These are phyloP conservation scores for Cytospora schulzeri DNA, from an alignment of 2,329 filamentous ascomycete genomes.

Conservation along the genomic window DNA sequence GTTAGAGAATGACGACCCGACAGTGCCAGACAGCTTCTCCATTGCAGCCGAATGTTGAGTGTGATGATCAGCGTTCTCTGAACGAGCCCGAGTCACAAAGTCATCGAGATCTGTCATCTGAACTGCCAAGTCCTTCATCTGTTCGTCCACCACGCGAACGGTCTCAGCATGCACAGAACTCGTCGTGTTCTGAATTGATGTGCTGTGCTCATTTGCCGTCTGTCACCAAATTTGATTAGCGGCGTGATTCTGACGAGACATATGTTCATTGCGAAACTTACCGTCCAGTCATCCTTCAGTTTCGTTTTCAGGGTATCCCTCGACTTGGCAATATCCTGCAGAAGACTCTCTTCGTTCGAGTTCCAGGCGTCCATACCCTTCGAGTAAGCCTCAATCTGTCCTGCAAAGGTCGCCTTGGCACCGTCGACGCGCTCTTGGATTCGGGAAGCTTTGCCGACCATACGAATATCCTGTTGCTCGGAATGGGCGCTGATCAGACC, in stretches of 20 bases:
- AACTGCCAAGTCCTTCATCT: slow-evolving; percentile 82
- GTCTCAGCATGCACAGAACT: slow-evolving; percentile 90
- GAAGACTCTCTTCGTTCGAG: slow-evolving; percentile 65
- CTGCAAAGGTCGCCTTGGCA: slow-evolving; percentile 66
- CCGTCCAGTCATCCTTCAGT: slow-evolving; percentile 84
- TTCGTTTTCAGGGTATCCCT: slow-evolving; percentile 77
- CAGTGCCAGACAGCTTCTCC: slow-evolving; percentile 64
- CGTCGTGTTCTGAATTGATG: slow-evolving; percentile 80
- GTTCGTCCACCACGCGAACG: slow-evolving; percentile 83
- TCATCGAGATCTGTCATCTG: slow-evolving; percentile 91
- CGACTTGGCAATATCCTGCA: slow-evolving; percentile 72
- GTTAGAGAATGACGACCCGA: slow-evolving; percentile 72
- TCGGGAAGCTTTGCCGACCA: slow-evolving; percentile 63
- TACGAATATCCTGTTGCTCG: slow-evolving; percentile 70
- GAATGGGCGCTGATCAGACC: slow-evolving; percentile 75
- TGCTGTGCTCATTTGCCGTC: slow-evolving; percentile 76
- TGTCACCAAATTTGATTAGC: slow-evolving; percentile 39
- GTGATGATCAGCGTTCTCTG: slow-evolving; percentile 79
- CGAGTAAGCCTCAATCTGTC: slow-evolving; percentile 66
- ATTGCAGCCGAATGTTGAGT: slow-evolving; percentile 68
- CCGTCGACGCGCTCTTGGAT: slow-evolving; percentile 67
- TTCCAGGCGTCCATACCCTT: slow-evolving; percentile 76
- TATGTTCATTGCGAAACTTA: slow-evolving; percentile 60
- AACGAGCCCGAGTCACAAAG: slow-evolving; percentile 80
- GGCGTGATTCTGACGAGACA: slow-evolving; percentile 28